These are phyloP conservation scores for Paecilomyces fulvus DNA, from an alignment of 2,329 filamentous ascomycete genomes.

Conservation along the genomic window DNA sequence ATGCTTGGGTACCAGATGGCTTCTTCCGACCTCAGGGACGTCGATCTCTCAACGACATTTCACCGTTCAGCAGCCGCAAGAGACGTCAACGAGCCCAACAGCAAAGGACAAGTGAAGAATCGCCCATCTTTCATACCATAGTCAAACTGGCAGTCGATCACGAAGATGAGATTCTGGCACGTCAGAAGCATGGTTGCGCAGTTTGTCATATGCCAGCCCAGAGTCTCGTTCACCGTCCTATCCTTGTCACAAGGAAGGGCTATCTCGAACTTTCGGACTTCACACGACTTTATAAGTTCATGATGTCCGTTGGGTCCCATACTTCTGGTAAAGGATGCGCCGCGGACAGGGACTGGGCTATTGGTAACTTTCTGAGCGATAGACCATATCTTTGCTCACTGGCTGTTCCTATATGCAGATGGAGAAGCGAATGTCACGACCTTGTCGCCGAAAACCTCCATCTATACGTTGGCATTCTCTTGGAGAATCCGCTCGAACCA, in stretches of 20 bases:
- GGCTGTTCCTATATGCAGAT: not conserved
- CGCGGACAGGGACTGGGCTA: not conserved
- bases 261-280: not conserved
- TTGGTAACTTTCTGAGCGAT: not conserved
- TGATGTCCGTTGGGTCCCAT: not conserved
- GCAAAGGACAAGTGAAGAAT: not conserved
- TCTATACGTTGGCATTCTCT: not conserved
- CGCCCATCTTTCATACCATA: not conserved
- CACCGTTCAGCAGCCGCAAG: not conserved
- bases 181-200: not conserved
- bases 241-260: not conserved
- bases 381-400: not conserved
- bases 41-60: not conserved
- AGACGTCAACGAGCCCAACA: not conserved
- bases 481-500: not conserved
- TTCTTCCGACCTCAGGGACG: not conserved
- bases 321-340: not conserved
- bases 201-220: not conserved
- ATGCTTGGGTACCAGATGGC: not conserved
- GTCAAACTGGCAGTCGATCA: not conserved
- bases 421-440: not conserved
- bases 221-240: not conserved
- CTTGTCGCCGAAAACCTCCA: not conserved
- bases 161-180: not conserved
- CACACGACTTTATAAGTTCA: not conserved